Conservation (phyloP, 108 stramenopile species). For the Nitzschia palea region DNA sequence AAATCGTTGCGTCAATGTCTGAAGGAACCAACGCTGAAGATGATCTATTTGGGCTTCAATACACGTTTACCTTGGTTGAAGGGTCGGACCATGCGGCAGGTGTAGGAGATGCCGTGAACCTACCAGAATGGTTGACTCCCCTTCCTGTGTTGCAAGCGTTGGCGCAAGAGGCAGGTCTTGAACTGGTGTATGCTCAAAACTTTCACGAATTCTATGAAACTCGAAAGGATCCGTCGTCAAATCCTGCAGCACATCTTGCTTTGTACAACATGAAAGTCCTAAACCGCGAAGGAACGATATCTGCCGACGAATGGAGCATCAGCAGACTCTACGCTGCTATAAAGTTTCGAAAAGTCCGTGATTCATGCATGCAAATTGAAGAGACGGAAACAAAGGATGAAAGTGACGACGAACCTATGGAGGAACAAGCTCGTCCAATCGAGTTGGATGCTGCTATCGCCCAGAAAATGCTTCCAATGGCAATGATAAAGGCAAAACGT, state of each 20-base stretch:
- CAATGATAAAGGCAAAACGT: conserved; percentile 61
- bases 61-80: conserved; percentile 85
- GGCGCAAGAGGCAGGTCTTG: conserved; percentile 72
- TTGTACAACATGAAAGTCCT: conserved; percentile 89
- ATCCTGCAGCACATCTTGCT: conserved; percentile 61
- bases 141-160: conserved; percentile 62
- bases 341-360: conserved; percentile 87
- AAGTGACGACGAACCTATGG: conserved; percentile 28
- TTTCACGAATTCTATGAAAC: conserved; percentile 83
- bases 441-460: conserved; percentile 41
- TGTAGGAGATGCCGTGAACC: conserved; percentile 82
- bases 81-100: conserved; percentile 77
- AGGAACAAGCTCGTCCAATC: conserved; percentile 13
- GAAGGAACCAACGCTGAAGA: conserved; percentile 36
- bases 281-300: conserved; percentile 73
- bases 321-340: conserved; percentile 83
- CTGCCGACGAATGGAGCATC: conserved; percentile 85
- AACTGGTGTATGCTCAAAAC: conserved; percentile 74
- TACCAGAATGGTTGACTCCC: conserved; percentile 89
- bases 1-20: conserved; percentile 38
- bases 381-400: conserved; percentile 59
- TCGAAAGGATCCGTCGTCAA: conserved; percentile 53
- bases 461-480: conserved; percentile 53
- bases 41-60: conserved; percentile 84
- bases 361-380: conserved; percentile 56